Evolutionary conservation across 345 rosid genomes (phyloP).

Genomic region (Lumnitzera racemosa): DNA sequence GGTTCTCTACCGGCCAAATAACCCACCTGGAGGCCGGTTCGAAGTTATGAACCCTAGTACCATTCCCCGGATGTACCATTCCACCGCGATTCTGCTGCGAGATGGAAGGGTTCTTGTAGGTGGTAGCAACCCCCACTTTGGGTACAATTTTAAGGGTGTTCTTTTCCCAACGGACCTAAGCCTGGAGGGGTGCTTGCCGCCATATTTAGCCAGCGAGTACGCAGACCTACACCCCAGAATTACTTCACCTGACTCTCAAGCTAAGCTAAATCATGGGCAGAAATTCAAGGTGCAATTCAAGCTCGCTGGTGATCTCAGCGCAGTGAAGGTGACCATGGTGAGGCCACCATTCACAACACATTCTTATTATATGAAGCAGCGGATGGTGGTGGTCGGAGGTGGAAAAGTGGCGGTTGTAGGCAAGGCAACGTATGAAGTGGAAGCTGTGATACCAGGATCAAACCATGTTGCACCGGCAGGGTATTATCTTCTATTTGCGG

Average conservation of each 20-base stretch:
- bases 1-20: constrained; percentile 32
- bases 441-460: constrained; percentile 16
- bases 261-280: constrained; percentile 19
- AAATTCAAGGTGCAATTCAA: constrained; percentile 7
- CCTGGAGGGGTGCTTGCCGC: constrained; percentile 52
- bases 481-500: constrained; percentile 35
- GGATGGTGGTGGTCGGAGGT: constrained; percentile 27
- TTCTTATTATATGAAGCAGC: constrained; percentile 37
- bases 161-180: constrained; percentile 56
- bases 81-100: constrained; percentile 45
- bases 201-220: constrained; percentile 30
- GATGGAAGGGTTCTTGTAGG: constrained; percentile 60
- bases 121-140: constrained; percentile 56
- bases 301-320: background rate
- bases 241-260: constrained; percentile 13
- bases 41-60: constrained; percentile 27
- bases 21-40: constrained; percentile 34
- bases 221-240: constrained; percentile 35
- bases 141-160: constrained; percentile 39
- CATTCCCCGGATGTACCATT: constrained; percentile 62
- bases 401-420: constrained; percentile 1
- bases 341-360: constrained; percentile 42
- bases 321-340: constrained; percentile 13
- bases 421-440: background rate
- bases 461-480: constrained; percentile 37